These are phyloP conservation scores for Auriscalpium vulgare DNA, from an alignment of 768 basidiomycete species.

Conservation along the genomic window DNA sequence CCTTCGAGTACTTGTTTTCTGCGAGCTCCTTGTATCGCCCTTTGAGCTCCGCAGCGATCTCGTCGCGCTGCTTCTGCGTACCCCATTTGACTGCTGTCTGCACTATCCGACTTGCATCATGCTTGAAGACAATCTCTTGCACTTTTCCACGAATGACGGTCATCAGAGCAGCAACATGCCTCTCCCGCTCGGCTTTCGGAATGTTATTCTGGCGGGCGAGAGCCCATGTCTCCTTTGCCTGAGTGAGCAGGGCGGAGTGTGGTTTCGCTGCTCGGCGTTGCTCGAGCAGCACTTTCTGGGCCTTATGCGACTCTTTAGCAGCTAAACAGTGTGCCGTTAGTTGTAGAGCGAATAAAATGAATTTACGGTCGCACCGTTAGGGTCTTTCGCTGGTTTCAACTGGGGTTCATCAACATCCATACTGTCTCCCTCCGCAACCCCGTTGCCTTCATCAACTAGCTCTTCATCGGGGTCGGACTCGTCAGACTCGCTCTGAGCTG, in stretches of 20 bases:
- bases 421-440: constrained; percentile 21
- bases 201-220: constrained; percentile 68
- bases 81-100: constrained; percentile 82
- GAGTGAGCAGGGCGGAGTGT: constrained; percentile 56
- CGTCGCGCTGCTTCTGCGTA: constrained; percentile 60
- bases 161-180: constrained; percentile 70
- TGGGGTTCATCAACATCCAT: constrained; percentile 2
- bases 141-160: constrained; percentile 70
- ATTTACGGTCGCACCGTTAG: constrained; percentile 40
- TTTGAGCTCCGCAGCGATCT: constrained; percentile 77
- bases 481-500: constrained; percentile 32
- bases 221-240: constrained; percentile 75
- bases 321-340: constrained; percentile 28
- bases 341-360: background rate
- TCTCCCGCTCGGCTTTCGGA: constrained; percentile 59
- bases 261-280: constrained; percentile 75
- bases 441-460: constrained; percentile 26
- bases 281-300: constrained; percentile 55
- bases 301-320: constrained; percentile 62
- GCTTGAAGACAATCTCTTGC: constrained; percentile 82
- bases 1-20: constrained; percentile 89
- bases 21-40: constrained; percentile 71
- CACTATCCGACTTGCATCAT: constrained; percentile 84
- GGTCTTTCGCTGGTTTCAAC: constrained; percentile 33
- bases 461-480: constrained; percentile 25